Conservation (phyloP, 768 basidiomycete species). For the Leccinum broughii region DNA sequence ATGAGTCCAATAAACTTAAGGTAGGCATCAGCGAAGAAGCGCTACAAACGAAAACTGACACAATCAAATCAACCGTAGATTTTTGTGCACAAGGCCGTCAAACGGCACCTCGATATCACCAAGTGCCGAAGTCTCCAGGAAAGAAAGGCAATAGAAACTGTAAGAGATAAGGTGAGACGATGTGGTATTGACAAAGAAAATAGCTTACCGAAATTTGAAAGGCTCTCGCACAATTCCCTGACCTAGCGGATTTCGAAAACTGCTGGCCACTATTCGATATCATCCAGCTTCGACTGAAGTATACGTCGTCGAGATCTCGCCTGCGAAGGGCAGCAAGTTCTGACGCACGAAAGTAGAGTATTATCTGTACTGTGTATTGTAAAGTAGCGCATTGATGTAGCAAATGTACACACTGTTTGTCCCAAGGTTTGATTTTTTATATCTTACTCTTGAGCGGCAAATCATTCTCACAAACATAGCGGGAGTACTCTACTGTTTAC, state of each 20-base stretch:
- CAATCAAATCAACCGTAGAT: background rate
- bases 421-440: too few species aligned
- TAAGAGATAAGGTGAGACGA: too few species aligned
- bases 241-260: background rate
- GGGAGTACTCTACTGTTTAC: too few species aligned
- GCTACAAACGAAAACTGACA: background rate
- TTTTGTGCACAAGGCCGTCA: background rate
- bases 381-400: too few species aligned
- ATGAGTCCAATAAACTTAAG: background rate
- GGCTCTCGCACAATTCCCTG: background rate
- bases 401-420: too few species aligned
- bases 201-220: too few species aligned
- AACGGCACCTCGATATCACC: background rate
- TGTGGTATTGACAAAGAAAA: too few species aligned
- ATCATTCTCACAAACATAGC: too few species aligned
- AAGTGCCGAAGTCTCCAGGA: background rate
- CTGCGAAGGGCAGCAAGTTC: background rate
- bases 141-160: too few species aligned
- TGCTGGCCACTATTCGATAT: background rate
- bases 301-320: background rate
- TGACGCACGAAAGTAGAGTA: too few species aligned
- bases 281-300: slow-evolving; percentile 1
- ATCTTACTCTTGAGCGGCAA: too few species aligned
- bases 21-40: background rate
- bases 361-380: too few species aligned